Evolutionary conservation across 352 stramenopile genomes (phyloP), one percentile per base, ranked within the genome.

Genomic region (Globisporangium viniferum): DNA sequence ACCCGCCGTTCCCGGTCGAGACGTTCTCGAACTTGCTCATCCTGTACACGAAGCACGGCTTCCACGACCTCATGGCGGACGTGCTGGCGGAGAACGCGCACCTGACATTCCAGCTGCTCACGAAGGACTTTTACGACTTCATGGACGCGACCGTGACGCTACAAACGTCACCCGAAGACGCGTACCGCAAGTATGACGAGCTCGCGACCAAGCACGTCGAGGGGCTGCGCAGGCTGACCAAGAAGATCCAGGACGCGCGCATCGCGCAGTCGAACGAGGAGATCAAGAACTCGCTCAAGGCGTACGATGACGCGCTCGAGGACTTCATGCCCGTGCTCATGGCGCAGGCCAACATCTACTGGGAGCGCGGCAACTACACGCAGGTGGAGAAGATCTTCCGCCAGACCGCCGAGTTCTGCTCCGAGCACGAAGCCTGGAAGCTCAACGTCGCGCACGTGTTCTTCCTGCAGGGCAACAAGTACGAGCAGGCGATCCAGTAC

Each of bases 291-390:
- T 88, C 82, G 8, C 76, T 97, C 36, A 96, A 98, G 73, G 90
- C 97, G 29, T 98, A 98, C 75, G 93, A 99, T 67, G 84, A 96
- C 33, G 92, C 91, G 22, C 83, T 99, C 33, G 93, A 99, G 62
- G 80, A 90, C 18, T 99, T 98, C 53, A 97, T 99, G 77, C 93
- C 96, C n/a, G 90, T 98, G 64, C 76, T 99, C 22, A 98, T 98
- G 95, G 91, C 94, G n/a, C 92, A 98, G 70, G 94, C 92, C 8
- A 92, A 95, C 56, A 96, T 99, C 29, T 98, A 98, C 73, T 99
- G 97, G 97, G 96, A 99, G 49, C 86, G 91, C 59, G 92, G 97
- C 66, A 98, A 99, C 73, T 99, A 98, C 76, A 81, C 80, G n/a
- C 95, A 97, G 78, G 95, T 98, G 5, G 94, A 99, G 77, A 94